Conservation (phyloP, 2,329 filamentous ascomycete genomes). For the Fusarium sp. region DNA sequence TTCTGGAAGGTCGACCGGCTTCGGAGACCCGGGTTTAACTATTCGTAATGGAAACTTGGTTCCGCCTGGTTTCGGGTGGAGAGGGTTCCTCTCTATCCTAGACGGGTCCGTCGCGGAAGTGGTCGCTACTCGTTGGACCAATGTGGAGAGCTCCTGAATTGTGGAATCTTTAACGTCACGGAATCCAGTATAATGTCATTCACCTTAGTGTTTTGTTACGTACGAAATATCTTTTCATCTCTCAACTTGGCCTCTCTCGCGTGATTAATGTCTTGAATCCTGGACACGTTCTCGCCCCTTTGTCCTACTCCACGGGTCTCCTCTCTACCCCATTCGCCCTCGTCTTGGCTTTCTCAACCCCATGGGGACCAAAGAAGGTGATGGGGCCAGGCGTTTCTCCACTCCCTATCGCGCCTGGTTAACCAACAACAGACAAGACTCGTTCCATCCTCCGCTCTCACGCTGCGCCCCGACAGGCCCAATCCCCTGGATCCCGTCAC, state of each 20-base stretch:
- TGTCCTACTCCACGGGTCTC: neutral
- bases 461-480: neutral
- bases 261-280: neutral
- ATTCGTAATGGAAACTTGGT: neutral
- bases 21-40: neutral
- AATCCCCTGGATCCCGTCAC: neutral
- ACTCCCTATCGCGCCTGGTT: neutral
- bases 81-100: neutral
- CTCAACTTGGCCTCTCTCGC: neutral
- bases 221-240: neutral
- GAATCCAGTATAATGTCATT: neutral
- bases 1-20: neutral
- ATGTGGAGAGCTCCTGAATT: neutral
- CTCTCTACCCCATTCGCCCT: neutral
- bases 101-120: neutral
- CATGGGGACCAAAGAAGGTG: neutral
- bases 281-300: neutral
- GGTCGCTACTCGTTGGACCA: neutral
- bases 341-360: neutral
- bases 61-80: neutral
- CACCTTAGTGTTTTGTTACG: neutral
- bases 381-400: neutral
- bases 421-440: neutral
- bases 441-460: neutral
- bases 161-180: slow-evolving; percentile 1